These are phyloP conservation scores for Diospyros lotus DNA, from an alignment of 148 eudicot genomes.

Conservation along the genomic window DNA sequence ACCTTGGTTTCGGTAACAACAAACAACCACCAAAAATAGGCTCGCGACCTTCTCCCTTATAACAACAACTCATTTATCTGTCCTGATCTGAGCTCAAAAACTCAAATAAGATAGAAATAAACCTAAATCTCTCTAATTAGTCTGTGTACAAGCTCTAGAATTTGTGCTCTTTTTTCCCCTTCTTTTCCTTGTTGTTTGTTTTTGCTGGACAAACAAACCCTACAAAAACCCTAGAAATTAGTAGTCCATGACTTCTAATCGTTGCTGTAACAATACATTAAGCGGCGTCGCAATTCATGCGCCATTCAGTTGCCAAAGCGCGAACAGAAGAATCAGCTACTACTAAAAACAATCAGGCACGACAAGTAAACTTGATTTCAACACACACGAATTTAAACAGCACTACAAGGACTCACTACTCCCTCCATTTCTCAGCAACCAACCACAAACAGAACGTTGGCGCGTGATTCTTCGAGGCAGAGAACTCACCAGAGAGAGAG, in stretches of 20 bases:
- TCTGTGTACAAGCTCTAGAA: neutral
- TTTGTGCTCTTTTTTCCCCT: neutral
- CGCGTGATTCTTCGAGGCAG: neutral
- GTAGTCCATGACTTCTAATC: neutral
- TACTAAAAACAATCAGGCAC: neutral
- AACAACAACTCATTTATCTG: neutral
- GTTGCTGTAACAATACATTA: neutral
- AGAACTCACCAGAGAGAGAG: conserved; percentile 45
- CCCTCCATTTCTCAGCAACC: neutral
- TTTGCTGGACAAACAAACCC: neutral
- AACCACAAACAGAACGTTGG: neutral
- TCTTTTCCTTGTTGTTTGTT: neutral
- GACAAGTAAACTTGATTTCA: neutral
- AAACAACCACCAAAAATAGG: neutral
- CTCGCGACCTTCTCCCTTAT: neutral
- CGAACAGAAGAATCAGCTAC: neutral
- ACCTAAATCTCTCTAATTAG: neutral
- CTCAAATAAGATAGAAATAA: neutral
- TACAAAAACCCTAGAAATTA: neutral
- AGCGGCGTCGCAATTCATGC: neutral
- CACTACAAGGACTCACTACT: neutral
- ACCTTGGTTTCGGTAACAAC: neutral
- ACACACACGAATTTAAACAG: neutral
- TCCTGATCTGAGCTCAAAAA: neutral
- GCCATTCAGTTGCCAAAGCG: neutral